Evolutionary conservation across 148 eudicot genomes (phyloP).

Genomic region (Simmondsia chinensis): DNA sequence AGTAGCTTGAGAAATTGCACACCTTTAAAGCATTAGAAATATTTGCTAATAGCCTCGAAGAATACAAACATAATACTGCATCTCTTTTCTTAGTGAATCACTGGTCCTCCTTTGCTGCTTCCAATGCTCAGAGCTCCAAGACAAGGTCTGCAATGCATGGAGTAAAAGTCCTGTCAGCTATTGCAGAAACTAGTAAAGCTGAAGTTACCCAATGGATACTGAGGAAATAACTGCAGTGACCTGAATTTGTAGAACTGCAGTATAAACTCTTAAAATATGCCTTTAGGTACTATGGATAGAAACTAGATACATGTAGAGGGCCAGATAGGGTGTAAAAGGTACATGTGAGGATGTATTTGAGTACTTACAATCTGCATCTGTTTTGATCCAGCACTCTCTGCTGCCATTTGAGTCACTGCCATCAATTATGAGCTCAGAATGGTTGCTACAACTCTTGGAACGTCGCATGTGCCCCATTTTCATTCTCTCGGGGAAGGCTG

Average conservation of each 20-base stretch:
- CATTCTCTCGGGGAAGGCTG: constrained; percentile 21
- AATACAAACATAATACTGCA: constrained; percentile 6
- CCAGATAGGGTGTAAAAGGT: neutral
- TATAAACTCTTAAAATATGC: no score
- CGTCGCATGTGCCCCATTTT: constrained; percentile 19
- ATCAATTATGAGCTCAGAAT: constrained; percentile 18
- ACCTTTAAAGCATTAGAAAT: no score
- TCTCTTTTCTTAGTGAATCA: constrained; percentile 11
- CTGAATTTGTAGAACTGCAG: neutral
- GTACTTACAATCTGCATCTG: constrained; percentile 74
- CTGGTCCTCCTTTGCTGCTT: constrained; percentile 4
- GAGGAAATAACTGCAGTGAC: neutral
- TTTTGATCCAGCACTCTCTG: constrained; percentile 74
- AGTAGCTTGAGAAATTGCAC: no score
- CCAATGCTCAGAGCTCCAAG: constrained; percentile 55
- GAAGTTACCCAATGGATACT: no score
- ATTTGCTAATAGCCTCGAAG: neutral
- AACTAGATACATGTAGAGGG: neutral
- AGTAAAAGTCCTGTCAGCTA: neutral
- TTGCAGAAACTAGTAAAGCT: neutral
- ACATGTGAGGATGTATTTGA: neutral
- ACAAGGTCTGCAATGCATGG: constrained; percentile 55
- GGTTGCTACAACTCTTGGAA: constrained; percentile 25
- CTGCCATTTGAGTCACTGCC: constrained; percentile 31
- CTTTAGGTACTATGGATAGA: neutral